Conservation (phyloP, 495 filamentous ascomycete species). For the Ascodesmis nigricans region DNA sequence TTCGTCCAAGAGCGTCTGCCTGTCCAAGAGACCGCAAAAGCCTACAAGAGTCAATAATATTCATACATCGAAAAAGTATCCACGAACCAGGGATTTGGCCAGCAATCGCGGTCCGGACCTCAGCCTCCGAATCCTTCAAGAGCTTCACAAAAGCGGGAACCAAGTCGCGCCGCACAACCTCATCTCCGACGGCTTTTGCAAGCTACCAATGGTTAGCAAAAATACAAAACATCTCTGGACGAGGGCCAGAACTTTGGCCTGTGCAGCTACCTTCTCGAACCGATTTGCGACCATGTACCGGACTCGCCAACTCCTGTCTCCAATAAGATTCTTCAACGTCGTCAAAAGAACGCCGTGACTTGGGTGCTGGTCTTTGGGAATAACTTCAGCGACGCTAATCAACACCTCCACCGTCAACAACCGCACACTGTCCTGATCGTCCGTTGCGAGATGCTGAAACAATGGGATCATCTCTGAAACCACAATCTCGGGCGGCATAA, state of each 20-base stretch:
- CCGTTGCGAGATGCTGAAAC: slow-evolving; percentile 84
- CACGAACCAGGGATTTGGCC: slow-evolving; percentile 76
- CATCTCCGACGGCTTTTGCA: slow-evolving; percentile 92
- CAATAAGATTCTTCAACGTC: slow-evolving; percentile 74
- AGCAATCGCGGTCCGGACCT: slow-evolving; percentile 90
- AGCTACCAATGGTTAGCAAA: slow-evolving; percentile 34
- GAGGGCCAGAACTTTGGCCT: slow-evolving; percentile 8
- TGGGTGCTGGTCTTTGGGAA: slow-evolving; percentile 91
- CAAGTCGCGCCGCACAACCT: slow-evolving; percentile 80
- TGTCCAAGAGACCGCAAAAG: slow-evolving; percentile 74
- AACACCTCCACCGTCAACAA: slow-evolving; percentile 90
- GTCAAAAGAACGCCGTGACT: slow-evolving; percentile 85
- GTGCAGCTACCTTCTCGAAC: slow-evolving; percentile 66
- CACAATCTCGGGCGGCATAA: slow-evolving; percentile 71
- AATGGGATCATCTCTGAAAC: slow-evolving; percentile 98
- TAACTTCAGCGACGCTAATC: slow-evolving; percentile 87
- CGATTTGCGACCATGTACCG: slow-evolving; percentile 97
- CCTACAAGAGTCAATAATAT: slow-evolving; percentile 29
- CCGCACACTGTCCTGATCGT: slow-evolving; percentile 94
- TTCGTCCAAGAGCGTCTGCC: slow-evolving; percentile 73
- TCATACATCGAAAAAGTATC: not conserved
- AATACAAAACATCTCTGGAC: not conserved
- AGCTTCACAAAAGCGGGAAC: slow-evolving; percentile 95
- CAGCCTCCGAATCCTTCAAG: slow-evolving; percentile 88
- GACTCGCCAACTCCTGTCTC: slow-evolving; percentile 98